phyloP scores from a whole-genome alignment of 805 yeast genomes.

The Yamadazyma olivae region DNA sequence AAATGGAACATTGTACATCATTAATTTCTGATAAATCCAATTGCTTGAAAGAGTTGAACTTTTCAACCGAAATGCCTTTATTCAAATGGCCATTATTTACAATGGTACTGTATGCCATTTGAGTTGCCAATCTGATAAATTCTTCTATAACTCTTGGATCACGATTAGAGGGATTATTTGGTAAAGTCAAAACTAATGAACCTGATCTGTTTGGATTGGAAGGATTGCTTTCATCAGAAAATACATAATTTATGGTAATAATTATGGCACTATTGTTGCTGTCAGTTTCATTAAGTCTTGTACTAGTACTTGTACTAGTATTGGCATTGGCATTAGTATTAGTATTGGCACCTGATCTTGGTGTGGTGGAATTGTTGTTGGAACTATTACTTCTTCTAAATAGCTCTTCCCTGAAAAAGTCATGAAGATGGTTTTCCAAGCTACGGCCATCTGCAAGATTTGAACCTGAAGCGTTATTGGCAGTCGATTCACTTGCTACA shows the following conservation, averaged over 20 bases:
- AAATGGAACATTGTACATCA: constrained; percentile 53
- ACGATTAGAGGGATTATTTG: constrained; percentile 59
- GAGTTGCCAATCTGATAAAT: constrained; percentile 64
- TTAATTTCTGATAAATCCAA: constrained; percentile 14
- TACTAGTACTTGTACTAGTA: background rate
- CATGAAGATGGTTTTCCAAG: constrained; percentile 3
- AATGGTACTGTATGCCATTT: constrained; percentile 64
- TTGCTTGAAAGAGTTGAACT: constrained; percentile 49
- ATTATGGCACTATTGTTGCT: constrained; percentile 25
- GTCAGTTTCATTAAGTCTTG: constrained; percentile 1
- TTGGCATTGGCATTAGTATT: too few relatives aligned
- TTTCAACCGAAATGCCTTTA: constrained; percentile 51
- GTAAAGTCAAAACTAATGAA: constrained; percentile 59
- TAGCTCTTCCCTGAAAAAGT: constrained; percentile 2
- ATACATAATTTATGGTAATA: constrained; percentile 43
- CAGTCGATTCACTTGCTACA: too few relatives aligned
- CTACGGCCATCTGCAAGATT: background rate
- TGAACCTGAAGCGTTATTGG: background rate
- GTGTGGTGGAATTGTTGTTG: too few relatives aligned
- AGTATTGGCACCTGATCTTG: too few relatives aligned
- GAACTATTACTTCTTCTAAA: background rate
- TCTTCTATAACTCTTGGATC: constrained; percentile 61
- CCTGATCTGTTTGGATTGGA: constrained; percentile 47
- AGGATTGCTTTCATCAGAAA: constrained; percentile 39
- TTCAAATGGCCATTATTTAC: constrained; percentile 46